Percentiles rank a stretch among this genome's conserved stretches.
phyloP scores from a whole-genome alignment of 768 basidiomycete species.

The Boletus tomentosulus region DNA sequence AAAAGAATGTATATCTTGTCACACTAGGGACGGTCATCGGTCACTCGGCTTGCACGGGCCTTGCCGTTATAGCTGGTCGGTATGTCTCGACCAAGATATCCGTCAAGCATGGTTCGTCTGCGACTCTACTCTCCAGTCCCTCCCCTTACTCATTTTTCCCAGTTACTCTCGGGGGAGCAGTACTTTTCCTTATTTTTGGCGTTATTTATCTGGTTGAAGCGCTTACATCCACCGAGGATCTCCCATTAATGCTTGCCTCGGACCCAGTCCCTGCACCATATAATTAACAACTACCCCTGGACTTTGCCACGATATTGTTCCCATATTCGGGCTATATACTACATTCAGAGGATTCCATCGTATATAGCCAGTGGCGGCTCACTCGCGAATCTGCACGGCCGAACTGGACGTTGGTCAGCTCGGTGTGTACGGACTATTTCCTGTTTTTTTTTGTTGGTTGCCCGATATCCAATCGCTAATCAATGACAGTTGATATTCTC shows the following conservation, averaged over 20 bases:
- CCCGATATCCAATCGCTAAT: background rate
- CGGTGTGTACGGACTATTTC: background rate
- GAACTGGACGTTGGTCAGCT: background rate
- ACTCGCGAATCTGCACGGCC: background rate
- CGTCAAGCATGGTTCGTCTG: slow-evolving; percentile 76
- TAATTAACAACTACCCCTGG: background rate
- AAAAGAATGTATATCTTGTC: slow-evolving; percentile 87
- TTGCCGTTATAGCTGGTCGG: slow-evolving; percentile 91
- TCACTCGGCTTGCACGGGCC: slow-evolving; percentile 79
- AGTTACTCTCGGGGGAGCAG: slow-evolving; percentile 84
- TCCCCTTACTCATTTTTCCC: background rate
- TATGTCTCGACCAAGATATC: slow-evolving; percentile 93
- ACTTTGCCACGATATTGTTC: background rate
- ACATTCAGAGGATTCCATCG: background rate
- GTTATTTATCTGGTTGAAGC: slow-evolving; percentile 73
- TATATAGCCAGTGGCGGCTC: background rate
- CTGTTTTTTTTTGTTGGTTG: background rate
- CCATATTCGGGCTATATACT: slow-evolving; percentile 1
- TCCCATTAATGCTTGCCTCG: slow-evolving; percentile 12
- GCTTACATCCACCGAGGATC: slow-evolving; percentile 28
- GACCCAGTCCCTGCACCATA: slow-evolving; percentile 3
- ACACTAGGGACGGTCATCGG: slow-evolving; percentile 87
- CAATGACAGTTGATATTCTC: background rate
- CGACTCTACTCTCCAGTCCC: background rate
- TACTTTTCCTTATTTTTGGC: slow-evolving; percentile 81